phyloP scores from a whole-genome alignment of 2,329 filamentous ascomycete species.

The Aspergillus sp. region DNA sequence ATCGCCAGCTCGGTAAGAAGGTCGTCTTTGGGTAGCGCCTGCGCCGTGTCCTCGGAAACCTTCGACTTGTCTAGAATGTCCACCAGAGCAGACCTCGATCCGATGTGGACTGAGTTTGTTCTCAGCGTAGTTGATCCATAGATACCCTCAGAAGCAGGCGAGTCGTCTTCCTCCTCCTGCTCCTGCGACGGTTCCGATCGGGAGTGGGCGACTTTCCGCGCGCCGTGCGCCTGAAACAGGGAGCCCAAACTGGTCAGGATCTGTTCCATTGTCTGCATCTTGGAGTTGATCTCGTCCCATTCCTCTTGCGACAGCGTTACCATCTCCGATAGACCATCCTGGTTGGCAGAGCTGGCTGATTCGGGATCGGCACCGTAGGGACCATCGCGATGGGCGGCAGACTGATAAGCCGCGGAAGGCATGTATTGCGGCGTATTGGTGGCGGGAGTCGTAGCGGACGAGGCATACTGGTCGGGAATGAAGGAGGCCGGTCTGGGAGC shows the following conservation, averaged over 20 bases:
- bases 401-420: slow-evolving; percentile 17
- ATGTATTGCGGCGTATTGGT: slow-evolving; percentile 16
- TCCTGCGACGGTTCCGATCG: slow-evolving; percentile 8
- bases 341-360: slow-evolving; percentile 7
- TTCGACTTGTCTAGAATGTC: slow-evolving; percentile 55
- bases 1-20: slow-evolving; percentile 61
- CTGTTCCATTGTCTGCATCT: slow-evolving; percentile 39
- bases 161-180: slow-evolving; percentile 19
- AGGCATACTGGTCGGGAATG: slow-evolving; percentile 15
- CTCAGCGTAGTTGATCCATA: slow-evolving; percentile 37
- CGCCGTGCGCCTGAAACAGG: slow-evolving; percentile 32
- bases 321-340: slow-evolving; percentile 28
- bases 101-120: slow-evolving; percentile 59
- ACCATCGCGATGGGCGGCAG: slow-evolving; percentile 19
- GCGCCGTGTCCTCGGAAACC: slow-evolving; percentile 38
- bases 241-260: slow-evolving; percentile 35
- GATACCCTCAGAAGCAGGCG: slow-evolving; percentile 27
- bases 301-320: slow-evolving; percentile 35
- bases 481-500: slow-evolving; percentile 15
- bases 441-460: slow-evolving; percentile 20
- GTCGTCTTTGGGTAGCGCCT: slow-evolving; percentile 59
- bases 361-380: slow-evolving; percentile 22
- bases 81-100: slow-evolving; percentile 59
- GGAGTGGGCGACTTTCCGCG: slow-evolving; percentile 20
- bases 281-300: slow-evolving; percentile 39